A percentile compares a stretch with the other conserved stretches of the same genome.
phyloP scores from a whole-genome alignment of 371 early-diverging fungal genomes.

The Mortierella sp. region DNA sequence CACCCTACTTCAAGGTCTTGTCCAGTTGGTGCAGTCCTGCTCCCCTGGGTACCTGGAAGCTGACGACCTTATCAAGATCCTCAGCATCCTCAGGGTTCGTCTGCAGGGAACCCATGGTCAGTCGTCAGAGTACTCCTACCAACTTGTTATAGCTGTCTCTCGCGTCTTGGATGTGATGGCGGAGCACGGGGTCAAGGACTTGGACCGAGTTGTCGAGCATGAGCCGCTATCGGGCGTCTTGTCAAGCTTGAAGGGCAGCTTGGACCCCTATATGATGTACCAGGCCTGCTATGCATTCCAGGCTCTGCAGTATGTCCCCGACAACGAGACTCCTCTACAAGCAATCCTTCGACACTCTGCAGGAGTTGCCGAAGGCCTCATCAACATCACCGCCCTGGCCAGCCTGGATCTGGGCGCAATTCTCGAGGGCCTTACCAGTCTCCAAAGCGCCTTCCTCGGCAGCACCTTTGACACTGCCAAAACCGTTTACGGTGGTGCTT shows the following conservation, averaged over 20 bases:
- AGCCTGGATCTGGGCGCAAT: neutral
- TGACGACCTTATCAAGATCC: slow-evolving; percentile 15
- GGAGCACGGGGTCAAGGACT: neutral
- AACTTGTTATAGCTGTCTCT: neutral
- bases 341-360: neutral
- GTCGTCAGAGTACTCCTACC: neutral
- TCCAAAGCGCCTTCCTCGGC: neutral
- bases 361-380: neutral
- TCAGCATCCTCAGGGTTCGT: slow-evolving; percentile 5
- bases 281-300: slow-evolving; percentile 18
- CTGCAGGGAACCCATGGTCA: slow-evolving; percentile 10
- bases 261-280: slow-evolving; percentile 8
- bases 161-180: slow-evolving; percentile 19
- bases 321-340: slow-evolving; percentile 5
- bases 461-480: neutral
- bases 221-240: slow-evolving; percentile 3
- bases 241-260: neutral
- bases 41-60: neutral
- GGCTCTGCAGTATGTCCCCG: slow-evolving; percentile 12
- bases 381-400: neutral
- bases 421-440: neutral
- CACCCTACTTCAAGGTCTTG: slow-evolving; percentile 11
- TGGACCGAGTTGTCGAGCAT: slow-evolving; percentile 3
- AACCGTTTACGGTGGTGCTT: neutral
- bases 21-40: neutral